These are phyloP conservation scores for Brasenia schreberi DNA, from an alignment of 164 flowering plant species.

Conservation along the genomic window DNA sequence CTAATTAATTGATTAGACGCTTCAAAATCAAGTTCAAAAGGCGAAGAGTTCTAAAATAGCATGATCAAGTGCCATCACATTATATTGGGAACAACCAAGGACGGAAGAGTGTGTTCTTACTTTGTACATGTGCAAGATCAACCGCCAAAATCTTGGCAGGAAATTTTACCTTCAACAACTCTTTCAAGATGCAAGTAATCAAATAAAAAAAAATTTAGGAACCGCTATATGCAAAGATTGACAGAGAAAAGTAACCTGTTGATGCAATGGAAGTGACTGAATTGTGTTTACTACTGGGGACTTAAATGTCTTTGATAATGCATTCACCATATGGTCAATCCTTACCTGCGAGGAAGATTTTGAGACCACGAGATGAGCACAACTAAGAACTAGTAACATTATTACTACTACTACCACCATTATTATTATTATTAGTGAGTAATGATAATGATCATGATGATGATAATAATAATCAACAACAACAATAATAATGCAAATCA, in stretches of 20 bases:
- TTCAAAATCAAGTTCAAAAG: too few relatives aligned
- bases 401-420: too few relatives aligned
- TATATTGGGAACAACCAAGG: background rate
- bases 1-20: too few relatives aligned
- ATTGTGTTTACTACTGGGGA: slow-evolving; percentile 75
- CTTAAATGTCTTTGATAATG: slow-evolving; percentile 66
- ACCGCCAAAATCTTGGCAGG: too few relatives aligned
- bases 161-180: too few relatives aligned
- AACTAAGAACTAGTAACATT: too few relatives aligned
- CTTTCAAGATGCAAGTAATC: too few relatives aligned
- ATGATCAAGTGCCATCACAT: too few relatives aligned
- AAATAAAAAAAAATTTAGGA: background rate
- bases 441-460: background rate
- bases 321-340: slow-evolving; percentile 78
- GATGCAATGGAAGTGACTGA: slow-evolving; percentile 93
- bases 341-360: slow-evolving; percentile 39
- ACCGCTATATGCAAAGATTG: background rate
- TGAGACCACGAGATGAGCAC: background rate
- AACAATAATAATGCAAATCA: background rate
- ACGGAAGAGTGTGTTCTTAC: background rate
- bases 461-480: background rate
- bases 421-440: background rate
- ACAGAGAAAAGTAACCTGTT: slow-evolving; percentile 39
- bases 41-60: too few relatives aligned
- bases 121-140: background rate